Percentiles rank a stretch among this genome's conserved stretches.
phyloP scores from a whole-genome alignment of 2,329 filamentous ascomycete genomes.

The Diaporthe vexans region DNA sequence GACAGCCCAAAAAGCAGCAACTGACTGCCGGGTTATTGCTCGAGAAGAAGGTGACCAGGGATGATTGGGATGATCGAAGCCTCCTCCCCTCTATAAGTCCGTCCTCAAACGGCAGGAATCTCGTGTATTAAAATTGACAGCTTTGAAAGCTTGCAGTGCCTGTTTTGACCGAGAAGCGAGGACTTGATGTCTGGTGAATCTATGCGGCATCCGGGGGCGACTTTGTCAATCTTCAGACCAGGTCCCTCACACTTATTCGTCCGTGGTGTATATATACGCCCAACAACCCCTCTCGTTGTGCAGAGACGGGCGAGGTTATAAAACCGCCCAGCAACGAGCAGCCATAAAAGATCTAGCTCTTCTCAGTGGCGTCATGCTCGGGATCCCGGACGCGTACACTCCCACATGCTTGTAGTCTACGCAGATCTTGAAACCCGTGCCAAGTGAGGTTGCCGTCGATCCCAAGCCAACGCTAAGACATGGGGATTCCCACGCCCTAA shows the following conservation, averaged over 20 bases:
- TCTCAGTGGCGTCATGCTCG: slow-evolving; percentile 11
- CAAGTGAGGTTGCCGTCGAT: slow-evolving; percentile 23
- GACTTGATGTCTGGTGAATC: background rate
- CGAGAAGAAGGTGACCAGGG: background rate
- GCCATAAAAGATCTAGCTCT: slow-evolving; percentile 22
- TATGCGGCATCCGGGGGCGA: background rate
- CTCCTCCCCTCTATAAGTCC: background rate
- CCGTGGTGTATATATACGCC: background rate
- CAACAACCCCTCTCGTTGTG: background rate
- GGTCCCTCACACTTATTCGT: background rate
- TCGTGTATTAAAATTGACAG: background rate
- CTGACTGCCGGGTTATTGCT: background rate
- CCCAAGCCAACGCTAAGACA: slow-evolving; percentile 8
- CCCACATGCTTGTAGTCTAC: background rate
- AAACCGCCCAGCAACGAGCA: background rate
- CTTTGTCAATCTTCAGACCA: background rate
- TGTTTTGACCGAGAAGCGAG: background rate
- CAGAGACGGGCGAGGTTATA: background rate
- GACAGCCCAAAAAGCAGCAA: background rate
- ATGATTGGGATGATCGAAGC: background rate
- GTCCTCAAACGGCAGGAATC: background rate
- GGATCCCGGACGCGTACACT: slow-evolving; percentile 13
- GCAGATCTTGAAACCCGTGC: slow-evolving; percentile 28
- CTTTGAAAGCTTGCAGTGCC: background rate
- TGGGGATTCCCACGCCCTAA: background rate